A percentile compares a stretch with the other conserved stretches of the same genome.
Evolutionary conservation across 306 rosid species (phyloP).

Genomic region (Quercus mongolica): DNA sequence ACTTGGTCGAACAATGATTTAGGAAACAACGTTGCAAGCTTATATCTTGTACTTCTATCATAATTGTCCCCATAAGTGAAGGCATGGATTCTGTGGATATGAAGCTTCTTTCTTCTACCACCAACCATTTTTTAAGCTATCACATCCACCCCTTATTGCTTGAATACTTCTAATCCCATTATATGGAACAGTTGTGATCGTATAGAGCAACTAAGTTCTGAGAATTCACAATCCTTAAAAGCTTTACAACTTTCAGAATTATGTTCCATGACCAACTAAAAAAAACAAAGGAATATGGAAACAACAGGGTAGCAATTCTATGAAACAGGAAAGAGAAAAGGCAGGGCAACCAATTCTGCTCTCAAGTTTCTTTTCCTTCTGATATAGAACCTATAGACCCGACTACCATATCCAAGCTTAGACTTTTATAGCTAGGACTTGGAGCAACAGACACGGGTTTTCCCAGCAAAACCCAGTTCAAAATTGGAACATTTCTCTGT

Average conservation of each 20-base stretch:
- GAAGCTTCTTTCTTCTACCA: conserved; percentile 53
- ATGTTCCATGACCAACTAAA: not conserved
- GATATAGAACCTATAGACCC: too few relatives aligned
- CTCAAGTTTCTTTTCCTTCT: too few relatives aligned
- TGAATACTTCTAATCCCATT: not conserved
- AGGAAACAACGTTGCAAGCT: conserved; percentile 69
- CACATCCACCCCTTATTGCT: not conserved
- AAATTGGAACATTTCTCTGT: too few relatives aligned
- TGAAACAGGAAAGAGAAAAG: too few relatives aligned
- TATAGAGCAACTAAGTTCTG: not conserved
- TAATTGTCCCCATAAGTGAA: conserved; percentile 71
- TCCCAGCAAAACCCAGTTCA: too few relatives aligned
- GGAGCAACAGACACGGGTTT: not conserved
- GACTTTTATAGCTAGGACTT: conserved; percentile 35
- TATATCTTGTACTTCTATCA: conserved; percentile 78
- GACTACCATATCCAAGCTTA: conserved; percentile 15
- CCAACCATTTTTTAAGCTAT: conserved; percentile 39
- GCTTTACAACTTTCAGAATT: too few relatives aligned
- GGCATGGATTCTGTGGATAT: conserved; percentile 77
- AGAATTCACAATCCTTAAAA: too few relatives aligned
- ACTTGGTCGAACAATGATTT: conserved; percentile 91
- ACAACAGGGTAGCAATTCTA: not conserved
- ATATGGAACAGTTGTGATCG: not conserved
- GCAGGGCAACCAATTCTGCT: not conserved
- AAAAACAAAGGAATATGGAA: conserved; percentile 1